A percentile compares a stretch with the other conserved stretches of the same genome.
These are phyloP conservation scores for Kodamaea anthophila DNA, from an alignment of 1,139 yeast species.

Conservation along the genomic window DNA sequence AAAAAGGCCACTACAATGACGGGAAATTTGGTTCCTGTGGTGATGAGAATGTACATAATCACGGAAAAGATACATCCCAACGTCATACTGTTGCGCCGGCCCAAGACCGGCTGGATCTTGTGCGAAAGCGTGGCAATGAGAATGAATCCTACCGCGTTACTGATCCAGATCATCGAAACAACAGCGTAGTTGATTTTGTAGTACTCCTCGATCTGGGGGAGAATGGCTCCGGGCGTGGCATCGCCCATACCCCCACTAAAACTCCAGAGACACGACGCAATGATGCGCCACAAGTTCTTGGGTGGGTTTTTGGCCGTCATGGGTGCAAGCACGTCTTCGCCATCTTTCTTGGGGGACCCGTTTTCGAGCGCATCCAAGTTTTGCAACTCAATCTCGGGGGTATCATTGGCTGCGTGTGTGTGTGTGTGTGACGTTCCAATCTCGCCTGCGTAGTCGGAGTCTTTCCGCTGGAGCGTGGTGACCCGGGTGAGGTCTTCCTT, in stretches of 20 bases:
- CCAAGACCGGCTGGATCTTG: slow-evolving; percentile 35
- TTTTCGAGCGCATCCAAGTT: not conserved
- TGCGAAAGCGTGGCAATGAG: slow-evolving; percentile 34
- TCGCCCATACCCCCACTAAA: slow-evolving; percentile 33
- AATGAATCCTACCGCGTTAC: slow-evolving; percentile 42
- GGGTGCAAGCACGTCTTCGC: slow-evolving; percentile 2
- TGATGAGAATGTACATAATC: slow-evolving; percentile 35
- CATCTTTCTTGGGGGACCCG: not conserved
- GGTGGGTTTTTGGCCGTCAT: slow-evolving; percentile 36
- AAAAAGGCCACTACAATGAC: slow-evolving; percentile 47
- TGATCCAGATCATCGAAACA: slow-evolving; percentile 41
- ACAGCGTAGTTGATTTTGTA: slow-evolving; percentile 32
- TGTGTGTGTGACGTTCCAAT: not conserved
- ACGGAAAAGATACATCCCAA: slow-evolving; percentile 31
- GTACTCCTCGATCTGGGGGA: slow-evolving; percentile 36
- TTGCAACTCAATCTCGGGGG: not conserved
- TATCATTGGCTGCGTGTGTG: not conserved
- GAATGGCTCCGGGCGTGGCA: slow-evolving; percentile 44
- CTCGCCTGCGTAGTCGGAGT: slow-evolving; percentile 2
- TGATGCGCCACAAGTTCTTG: slow-evolving; percentile 37
- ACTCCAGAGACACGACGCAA: slow-evolving; percentile 38
- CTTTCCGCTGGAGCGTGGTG: slow-evolving; percentile 4
- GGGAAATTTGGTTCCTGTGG: slow-evolving; percentile 32
- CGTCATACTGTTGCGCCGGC: slow-evolving; percentile 31
- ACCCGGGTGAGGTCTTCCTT: slow-evolving; percentile 2